These are phyloP conservation scores for Saccharomyces hybrid DNA, from an alignment of 1,139 yeast genomes.

Conservation along the genomic window DNA sequence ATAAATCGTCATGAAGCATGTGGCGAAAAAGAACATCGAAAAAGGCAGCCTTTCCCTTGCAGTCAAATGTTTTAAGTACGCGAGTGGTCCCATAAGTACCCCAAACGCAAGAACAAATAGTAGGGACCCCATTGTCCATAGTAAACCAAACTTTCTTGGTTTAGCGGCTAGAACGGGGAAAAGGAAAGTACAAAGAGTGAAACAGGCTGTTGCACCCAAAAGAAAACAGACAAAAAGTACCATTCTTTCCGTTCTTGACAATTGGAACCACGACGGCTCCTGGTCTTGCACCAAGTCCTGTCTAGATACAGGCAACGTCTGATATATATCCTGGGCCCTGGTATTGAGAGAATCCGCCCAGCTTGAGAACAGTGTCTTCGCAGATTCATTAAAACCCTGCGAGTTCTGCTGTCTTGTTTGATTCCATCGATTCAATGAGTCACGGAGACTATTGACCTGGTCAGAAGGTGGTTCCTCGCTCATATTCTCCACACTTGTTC, in stretches of 20 bases:
- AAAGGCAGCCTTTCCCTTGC: conserved; percentile 74
- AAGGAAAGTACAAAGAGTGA: conserved; percentile 70
- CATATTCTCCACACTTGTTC: not conserved
- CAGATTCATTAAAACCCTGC: conserved; percentile 30
- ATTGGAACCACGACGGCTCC: conserved; percentile 52
- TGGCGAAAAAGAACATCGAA: conserved; percentile 68
- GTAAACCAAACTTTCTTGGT: conserved; percentile 81
- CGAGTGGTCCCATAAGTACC: conserved; percentile 82
- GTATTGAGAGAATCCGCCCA: conserved; percentile 37
- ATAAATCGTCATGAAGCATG: conserved; percentile 60
- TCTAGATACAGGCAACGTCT: conserved; percentile 46
- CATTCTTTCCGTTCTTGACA: conserved; percentile 74
- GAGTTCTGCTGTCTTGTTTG: conserved; percentile 25
- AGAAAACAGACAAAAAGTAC: conserved; percentile 73
- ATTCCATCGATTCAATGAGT: conserved; percentile 36
- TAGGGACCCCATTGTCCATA: conserved; percentile 90
- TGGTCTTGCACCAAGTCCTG: conserved; percentile 41
- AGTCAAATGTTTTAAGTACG: conserved; percentile 64
- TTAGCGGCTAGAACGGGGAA: conserved; percentile 85
- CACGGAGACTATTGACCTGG: conserved; percentile 28
- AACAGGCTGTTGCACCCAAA: conserved; percentile 69
- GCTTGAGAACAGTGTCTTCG: conserved; percentile 34
- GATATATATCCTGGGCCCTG: conserved; percentile 40
- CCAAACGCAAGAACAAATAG: conserved; percentile 87
- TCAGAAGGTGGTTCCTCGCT: conserved; percentile 12